Evolutionary conservation across 2,329 filamentous ascomycete genomes (phyloP).

Genomic region (Coniochaeta hoffmannii): DNA sequence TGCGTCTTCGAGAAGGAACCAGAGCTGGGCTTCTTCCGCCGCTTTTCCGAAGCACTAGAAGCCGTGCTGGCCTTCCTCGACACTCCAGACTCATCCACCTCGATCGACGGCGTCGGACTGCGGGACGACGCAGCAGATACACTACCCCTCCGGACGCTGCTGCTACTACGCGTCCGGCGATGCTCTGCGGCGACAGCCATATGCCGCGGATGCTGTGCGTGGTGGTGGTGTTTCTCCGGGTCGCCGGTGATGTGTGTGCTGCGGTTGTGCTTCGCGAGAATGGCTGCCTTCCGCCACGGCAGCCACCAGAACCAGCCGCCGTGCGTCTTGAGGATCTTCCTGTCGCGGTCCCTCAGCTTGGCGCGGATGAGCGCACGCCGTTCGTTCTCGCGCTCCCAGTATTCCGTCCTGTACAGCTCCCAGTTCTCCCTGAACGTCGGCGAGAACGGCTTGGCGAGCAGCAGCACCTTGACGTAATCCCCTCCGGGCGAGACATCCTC

Average conservation of each 20-base stretch:
- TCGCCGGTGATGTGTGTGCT: constrained; percentile 3
- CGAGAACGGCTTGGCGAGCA: constrained; percentile 91
- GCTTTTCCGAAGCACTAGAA: constrained; percentile 40
- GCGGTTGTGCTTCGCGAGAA: constrained; percentile 9
- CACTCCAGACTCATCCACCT: constrained; percentile 29
- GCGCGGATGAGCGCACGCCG: constrained; percentile 65
- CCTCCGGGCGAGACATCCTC: constrained; percentile 88
- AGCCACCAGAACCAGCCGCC: constrained; percentile 83
- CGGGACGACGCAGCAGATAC: constrained; percentile 37
- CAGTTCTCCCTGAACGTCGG: constrained; percentile 93
- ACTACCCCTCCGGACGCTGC: constrained; percentile 45
- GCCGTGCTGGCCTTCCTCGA: constrained; percentile 38
- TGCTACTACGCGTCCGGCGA: constrained; percentile 43
- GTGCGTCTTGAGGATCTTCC: constrained; percentile 58
- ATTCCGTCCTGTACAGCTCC: constrained; percentile 89
- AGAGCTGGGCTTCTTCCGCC: constrained; percentile 42
- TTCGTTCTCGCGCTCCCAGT: constrained; percentile 96
- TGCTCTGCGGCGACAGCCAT: constrained; percentile 37
- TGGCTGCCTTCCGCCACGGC: constrained; percentile 54
- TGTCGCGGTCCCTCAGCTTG: constrained; percentile 62
- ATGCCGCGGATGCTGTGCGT: constrained; percentile 24
- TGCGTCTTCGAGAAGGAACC: constrained; percentile 25
- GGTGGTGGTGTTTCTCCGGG: constrained; percentile 16
- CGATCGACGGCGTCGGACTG: constrained; percentile 40
- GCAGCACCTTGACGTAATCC: constrained; percentile 82